Evolutionary conservation across 495 filamentous ascomycete species (phyloP).

Genomic region (Penicillium fimorum): DNA sequence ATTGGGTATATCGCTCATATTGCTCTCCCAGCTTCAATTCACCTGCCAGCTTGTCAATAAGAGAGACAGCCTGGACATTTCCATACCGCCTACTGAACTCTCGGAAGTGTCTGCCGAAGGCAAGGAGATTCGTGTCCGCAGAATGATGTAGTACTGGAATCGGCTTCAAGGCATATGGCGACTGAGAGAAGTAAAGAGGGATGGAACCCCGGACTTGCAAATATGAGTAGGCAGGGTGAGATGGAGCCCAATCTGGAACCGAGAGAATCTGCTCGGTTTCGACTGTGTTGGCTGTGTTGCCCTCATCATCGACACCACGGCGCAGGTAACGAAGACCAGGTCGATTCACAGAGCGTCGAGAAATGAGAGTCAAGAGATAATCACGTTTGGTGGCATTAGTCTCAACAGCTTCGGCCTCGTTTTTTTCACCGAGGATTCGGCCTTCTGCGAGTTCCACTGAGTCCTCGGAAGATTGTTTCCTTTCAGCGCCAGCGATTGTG

Average conservation of each 20-base stretch:
- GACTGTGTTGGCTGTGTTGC: conserved; percentile 83
- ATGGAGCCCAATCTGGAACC: conserved; percentile 56
- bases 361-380: conserved; percentile 83
- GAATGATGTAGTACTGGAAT: conserved; percentile 78
- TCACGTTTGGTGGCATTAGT: conserved; percentile 33
- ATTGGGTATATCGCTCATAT: conserved; percentile 64
- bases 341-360: conserved; percentile 75
- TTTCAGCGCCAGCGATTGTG: conserved; percentile 49
- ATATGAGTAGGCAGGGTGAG: conserved; percentile 72
- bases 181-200: conserved; percentile 89
- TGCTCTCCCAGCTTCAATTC: conserved; percentile 75
- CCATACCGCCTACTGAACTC: conserved; percentile 67
- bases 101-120: conserved; percentile 77
- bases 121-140: conserved; percentile 67
- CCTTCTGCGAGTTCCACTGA: conserved; percentile 30
- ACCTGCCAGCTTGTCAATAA: conserved; percentile 82
- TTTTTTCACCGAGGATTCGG: conserved; percentile 33
- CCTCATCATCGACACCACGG: conserved; percentile 86
- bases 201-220: conserved; percentile 85
- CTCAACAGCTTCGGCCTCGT: conserved; percentile 28
- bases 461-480: conserved; percentile 15
- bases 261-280: conserved; percentile 94
- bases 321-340: conserved; percentile 88
- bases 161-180: conserved; percentile 89
- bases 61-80: conserved; percentile 69